These are phyloP conservation scores for Hammondia hammondi DNA, from an alignment of 169 alveolate species.

Conservation along the genomic window DNA sequence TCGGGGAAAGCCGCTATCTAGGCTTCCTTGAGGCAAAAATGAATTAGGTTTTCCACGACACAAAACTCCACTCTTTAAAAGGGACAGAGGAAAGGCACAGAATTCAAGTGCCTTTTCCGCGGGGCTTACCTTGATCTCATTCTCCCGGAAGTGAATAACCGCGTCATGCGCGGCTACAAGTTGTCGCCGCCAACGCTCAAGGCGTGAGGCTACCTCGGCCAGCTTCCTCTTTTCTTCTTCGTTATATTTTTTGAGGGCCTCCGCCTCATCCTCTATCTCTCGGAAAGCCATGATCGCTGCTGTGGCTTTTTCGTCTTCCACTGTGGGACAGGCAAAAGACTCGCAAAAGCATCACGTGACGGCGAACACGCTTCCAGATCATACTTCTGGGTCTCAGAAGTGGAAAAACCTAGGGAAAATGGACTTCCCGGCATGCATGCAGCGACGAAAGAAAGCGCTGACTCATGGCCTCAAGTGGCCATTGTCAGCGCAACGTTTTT, in stretches of 20 bases:
- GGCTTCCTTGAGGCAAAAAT: too few relatives aligned
- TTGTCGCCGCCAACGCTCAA: conserved; percentile 4
- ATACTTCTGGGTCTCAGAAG: too few relatives aligned
- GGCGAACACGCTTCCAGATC: too few relatives aligned
- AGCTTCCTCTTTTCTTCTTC: not conserved
- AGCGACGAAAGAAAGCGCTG: too few relatives aligned
- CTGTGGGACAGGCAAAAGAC: not conserved
- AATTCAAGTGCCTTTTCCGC: not conserved
- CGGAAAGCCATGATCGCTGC: not conserved
- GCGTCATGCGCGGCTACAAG: conserved; percentile 17
- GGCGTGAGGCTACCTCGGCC: not conserved
- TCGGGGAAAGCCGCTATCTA: too few relatives aligned
- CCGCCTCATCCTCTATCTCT: not conserved
- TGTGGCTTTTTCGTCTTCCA: not conserved
- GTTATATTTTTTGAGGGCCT: not conserved
- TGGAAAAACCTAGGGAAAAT: too few relatives aligned
- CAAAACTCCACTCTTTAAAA: too few relatives aligned
- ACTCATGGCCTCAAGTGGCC: too few relatives aligned
- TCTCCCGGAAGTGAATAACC: not conserved
- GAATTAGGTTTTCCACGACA: too few relatives aligned
- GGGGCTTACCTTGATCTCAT: not conserved
- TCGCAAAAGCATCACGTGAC: not conserved
- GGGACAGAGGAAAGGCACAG: not conserved
- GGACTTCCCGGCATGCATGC: too few relatives aligned
- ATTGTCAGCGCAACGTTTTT: too few relatives aligned